Base-by-base conservation (phyloP, 768 basidiomycete species). In the Candolleomyces efflorescens region DNA sequence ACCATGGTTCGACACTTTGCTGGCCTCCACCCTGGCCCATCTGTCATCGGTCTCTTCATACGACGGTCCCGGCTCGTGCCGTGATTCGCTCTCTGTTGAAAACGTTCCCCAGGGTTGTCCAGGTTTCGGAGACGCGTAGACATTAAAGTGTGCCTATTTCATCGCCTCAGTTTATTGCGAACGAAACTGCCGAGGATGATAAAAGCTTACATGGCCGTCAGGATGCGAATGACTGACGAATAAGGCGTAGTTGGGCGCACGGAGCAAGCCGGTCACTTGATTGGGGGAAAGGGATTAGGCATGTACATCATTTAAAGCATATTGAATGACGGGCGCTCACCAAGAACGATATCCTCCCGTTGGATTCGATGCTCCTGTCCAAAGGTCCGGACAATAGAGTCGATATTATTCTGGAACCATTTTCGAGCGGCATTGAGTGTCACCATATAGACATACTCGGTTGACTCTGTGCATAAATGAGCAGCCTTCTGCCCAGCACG, bases 91-190 rank as follows among this genome's bases (percentile, higher is more conserved):
- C 67, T 86, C 80, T 50, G 82, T 80, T 2, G 83, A 82, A 67
- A 90, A 91, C 15, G 78, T 78, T 6, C 91, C 91, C 91, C 91
- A 94, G 1, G 84, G 80, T 45, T 83, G 78, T 3, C 85, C 84
- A 27, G 65, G 64, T 56, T 71, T 76, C 2, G 80, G 72, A 1
- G 78, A 71, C 3, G 81, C 71, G 65, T 82, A 86, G 12, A 90
- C 85, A 58, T 89, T 87, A 73, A 92, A 92, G 66, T 86, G 82
- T 5, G 77, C 82, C 78, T 87, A 63, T 43, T 43, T 18, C 24
- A n/a, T 38, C 45, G 47, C 45, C 55, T 20, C 20, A 26, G 24
- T 2, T 32, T 17, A 17, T 23, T 17, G 46, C 20, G 3, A 56
- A 53, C 13, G 55, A 26, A 56, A 27, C 52, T 9, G 18, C 58